phyloP scores from a whole-genome alignment of 2,329 filamentous ascomycete species.

The Cladosporium sp. region DNA sequence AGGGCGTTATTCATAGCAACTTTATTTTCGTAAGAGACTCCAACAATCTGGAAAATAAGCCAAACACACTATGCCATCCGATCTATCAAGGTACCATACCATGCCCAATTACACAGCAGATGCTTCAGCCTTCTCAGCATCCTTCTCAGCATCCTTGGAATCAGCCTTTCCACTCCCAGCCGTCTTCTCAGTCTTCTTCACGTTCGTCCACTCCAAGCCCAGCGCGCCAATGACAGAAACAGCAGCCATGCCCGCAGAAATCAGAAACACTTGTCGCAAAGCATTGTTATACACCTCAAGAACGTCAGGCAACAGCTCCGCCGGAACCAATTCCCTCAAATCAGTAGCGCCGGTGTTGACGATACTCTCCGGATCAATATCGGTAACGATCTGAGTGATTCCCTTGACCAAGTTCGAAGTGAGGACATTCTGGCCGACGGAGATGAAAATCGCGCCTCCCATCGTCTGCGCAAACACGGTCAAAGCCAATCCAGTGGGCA shows the following conservation, averaged over 20 bases:
- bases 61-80: too few relatives aligned
- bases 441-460: slow-evolving; percentile 41
- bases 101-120: too few relatives aligned
- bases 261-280: slow-evolving; percentile 26
- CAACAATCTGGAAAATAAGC: too few relatives aligned
- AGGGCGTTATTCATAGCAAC: too few relatives aligned
- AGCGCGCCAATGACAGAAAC: slow-evolving; percentile 23
- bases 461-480: slow-evolving; percentile 41
- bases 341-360: slow-evolving; percentile 28
- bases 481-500: slow-evolving; percentile 38
- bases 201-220: slow-evolving; percentile 27
- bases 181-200: slow-evolving; percentile 5
- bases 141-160: not conserved
- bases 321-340: slow-evolving; percentile 23
- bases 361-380: slow-evolving; percentile 19
- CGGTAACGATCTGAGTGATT: slow-evolving; percentile 11
- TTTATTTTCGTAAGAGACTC: too few relatives aligned
- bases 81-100: too few relatives aligned
- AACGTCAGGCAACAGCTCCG: slow-evolving; percentile 17
- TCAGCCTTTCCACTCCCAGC: not conserved
- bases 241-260: slow-evolving; percentile 18
- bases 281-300: slow-evolving; percentile 27
- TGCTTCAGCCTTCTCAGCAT: too few relatives aligned
- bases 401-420: slow-evolving; percentile 16
- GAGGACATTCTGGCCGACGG: slow-evolving; percentile 35